Evolutionary conservation across 106 monocot species (phyloP).

Genomic region (Allium fistulosum): DNA sequence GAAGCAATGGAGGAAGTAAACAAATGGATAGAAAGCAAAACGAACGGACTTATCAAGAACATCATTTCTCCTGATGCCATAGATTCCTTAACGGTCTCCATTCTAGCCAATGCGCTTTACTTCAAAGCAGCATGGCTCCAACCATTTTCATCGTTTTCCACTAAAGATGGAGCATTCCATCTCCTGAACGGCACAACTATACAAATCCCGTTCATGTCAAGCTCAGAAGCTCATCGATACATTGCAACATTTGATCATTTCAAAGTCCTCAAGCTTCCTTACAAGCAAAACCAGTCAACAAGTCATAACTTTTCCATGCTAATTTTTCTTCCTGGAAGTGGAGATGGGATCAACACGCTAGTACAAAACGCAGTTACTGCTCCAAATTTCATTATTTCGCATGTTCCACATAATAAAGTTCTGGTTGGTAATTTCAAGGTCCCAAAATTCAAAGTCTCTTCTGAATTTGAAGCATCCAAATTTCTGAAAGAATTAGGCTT

Average conservation of each 20-base stretch:
- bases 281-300: background rate
- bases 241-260: conserved; percentile 9
- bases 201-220: conserved; percentile 23
- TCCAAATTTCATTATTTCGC: conserved; percentile 10
- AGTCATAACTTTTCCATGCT: conserved; percentile 18
- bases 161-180: conserved; percentile 9
- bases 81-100: background rate
- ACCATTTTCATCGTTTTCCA: conserved; percentile 9
- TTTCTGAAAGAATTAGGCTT: conserved; percentile 9
- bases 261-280: conserved; percentile 21
- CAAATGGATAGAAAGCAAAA: conserved; percentile 13
- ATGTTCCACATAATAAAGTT: background rate
- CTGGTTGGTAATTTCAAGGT: conserved; percentile 16
- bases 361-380: background rate
- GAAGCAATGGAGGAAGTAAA: conserved; percentile 10
- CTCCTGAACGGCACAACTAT: conserved; percentile 13
- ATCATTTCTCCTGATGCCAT: conserved; percentile 12
- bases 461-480: conserved; percentile 11
- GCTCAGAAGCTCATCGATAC: background rate
- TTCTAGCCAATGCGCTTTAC: conserved; percentile 26
- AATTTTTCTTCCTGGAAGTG: conserved; percentile 20
- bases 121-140: conserved; percentile 29
- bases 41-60: conserved; percentile 8
- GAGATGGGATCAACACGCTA: conserved; percentile 10
- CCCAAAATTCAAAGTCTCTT: conserved; percentile 29